Conservation (phyloP, 768 basidiomycete species). For the Leccinum ochraceum region DNA sequence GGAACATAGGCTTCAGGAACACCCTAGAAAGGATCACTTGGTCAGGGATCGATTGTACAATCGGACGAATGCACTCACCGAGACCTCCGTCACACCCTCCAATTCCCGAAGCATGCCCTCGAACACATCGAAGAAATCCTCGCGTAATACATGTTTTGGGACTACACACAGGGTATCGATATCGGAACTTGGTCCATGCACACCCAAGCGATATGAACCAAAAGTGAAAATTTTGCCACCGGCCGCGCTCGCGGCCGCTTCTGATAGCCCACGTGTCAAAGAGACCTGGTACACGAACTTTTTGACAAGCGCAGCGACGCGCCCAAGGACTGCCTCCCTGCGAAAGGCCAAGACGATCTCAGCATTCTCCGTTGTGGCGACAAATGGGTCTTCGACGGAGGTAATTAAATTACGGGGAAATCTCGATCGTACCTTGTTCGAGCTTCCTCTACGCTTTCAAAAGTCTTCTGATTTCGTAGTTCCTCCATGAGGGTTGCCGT, state of each 20-base stretch:
- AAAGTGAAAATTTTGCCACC: constrained; percentile 99
- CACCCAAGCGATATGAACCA: constrained; percentile 96
- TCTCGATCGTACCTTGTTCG: constrained; percentile 67
- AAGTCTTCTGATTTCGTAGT: constrained; percentile 79
- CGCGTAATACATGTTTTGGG: constrained; percentile 92
- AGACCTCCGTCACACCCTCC: constrained; percentile 85
- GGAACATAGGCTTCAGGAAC: constrained; percentile 98
- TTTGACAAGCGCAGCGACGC: constrained; percentile 86
- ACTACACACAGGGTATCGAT: constrained; percentile 99
- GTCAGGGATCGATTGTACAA: background rate
- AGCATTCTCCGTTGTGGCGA: constrained; percentile 16
- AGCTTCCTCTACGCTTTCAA: constrained; percentile 88
- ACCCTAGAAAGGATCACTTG: constrained; percentile 51
- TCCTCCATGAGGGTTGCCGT: constrained; percentile 89
- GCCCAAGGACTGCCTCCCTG: constrained; percentile 93
- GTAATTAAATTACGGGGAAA: constrained; percentile 8
- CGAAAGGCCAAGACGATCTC: constrained; percentile 22
- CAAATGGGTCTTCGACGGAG: constrained; percentile 4
- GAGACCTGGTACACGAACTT: constrained; percentile 89
- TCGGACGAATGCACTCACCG: constrained; percentile 55
- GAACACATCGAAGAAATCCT: constrained; percentile 94
- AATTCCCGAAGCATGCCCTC: constrained; percentile 83
- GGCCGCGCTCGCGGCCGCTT: constrained; percentile 82
- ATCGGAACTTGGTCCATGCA: constrained; percentile 94
- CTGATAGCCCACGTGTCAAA: constrained; percentile 78